A percentile compares a stretch with the other conserved stretches of the same genome.
These are phyloP conservation scores for Colletotrichum filicis DNA, from an alignment of 2,329 filamentous ascomycete genomes.

Conservation along the genomic window DNA sequence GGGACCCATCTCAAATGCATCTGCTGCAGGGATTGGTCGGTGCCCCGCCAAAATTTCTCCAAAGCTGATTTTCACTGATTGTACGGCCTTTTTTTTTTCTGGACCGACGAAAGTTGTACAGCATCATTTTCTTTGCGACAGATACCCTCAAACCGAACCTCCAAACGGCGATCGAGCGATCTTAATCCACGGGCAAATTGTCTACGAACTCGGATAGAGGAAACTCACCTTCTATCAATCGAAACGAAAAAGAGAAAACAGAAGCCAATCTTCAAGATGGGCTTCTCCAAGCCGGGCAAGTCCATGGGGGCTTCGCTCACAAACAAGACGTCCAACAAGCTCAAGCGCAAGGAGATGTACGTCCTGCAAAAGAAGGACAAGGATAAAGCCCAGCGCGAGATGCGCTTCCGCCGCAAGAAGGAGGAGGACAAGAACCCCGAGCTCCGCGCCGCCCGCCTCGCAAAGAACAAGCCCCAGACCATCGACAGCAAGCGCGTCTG, in stretches of 20 bases:
- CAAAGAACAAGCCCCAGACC: slow-evolving; percentile 82
- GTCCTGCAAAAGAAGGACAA: slow-evolving; percentile 82
- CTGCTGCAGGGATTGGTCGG: slow-evolving; percentile 31
- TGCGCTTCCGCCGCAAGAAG: slow-evolving; percentile 81
- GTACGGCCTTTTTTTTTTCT: neutral
- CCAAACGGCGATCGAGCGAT: neutral
- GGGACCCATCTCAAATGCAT: slow-evolving; percentile 23
- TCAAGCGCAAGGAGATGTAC: slow-evolving; percentile 81
- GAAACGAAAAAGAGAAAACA: neutral
- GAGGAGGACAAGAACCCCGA: slow-evolving; percentile 87
- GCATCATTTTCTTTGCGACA: neutral
- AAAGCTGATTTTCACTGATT: slow-evolving; percentile 25
- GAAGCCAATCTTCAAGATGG: slow-evolving; percentile 20
- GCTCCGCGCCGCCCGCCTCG: slow-evolving; percentile 77
- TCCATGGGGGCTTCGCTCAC: slow-evolving; percentile 46
- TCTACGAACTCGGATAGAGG: neutral
- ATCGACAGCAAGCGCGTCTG: slow-evolving; percentile 90
- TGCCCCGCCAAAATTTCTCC: slow-evolving; percentile 37
- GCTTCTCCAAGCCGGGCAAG: slow-evolving; percentile 35
- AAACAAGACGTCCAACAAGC: slow-evolving; percentile 76
- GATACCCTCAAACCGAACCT: neutral
- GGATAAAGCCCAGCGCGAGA: slow-evolving; percentile 79
- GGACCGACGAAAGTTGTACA: neutral
- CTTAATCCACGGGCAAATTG: neutral
- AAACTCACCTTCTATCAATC: neutral